Evolutionary conservation across 1,139 yeast genomes (phyloP).

Genomic region (Kodamaea fungicola): DNA sequence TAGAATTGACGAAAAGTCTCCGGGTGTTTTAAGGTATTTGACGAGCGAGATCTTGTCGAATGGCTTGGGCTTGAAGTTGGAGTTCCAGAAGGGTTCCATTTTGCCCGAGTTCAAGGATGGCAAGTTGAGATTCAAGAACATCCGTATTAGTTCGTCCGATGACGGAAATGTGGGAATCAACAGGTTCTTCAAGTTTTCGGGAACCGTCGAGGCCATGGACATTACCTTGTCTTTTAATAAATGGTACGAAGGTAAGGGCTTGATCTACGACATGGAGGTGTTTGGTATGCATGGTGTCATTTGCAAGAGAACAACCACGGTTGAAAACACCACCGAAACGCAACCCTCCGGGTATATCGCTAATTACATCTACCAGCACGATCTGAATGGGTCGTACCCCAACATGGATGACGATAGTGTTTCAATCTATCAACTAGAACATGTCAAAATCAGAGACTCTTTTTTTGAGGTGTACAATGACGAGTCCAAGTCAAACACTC

Average conservation of each 20-base stretch:
- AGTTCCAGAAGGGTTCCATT: constrained; percentile 33
- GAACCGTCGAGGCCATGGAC: constrained; percentile 52
- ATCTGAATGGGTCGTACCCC: constrained; percentile 25
- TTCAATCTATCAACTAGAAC: constrained; percentile 46
- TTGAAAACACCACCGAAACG: background rate
- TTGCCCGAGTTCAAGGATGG: constrained; percentile 56
- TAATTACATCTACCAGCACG: constrained; percentile 32
- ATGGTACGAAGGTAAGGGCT: constrained; percentile 69
- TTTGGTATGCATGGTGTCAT: constrained; percentile 59
- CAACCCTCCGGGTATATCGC: constrained; percentile 17
- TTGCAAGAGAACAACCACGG: constrained; percentile 13
- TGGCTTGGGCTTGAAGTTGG: constrained; percentile 37
- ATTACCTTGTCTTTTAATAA: constrained; percentile 60
- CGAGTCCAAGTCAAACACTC: constrained; percentile 20
- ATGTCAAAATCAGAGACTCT: constrained; percentile 55
- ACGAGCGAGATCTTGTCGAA: constrained; percentile 37
- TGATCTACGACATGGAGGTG: constrained; percentile 59
- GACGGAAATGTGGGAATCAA: constrained; percentile 11
- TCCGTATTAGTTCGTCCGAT: constrained; percentile 29
- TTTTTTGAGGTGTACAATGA: constrained; percentile 44
- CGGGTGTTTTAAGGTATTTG: constrained; percentile 30
- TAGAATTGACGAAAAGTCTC: constrained; percentile 17
- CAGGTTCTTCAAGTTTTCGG: constrained; percentile 22
- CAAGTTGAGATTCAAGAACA: constrained; percentile 55
- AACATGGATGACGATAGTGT: constrained; percentile 4